Percentiles rank a stretch among this genome's conserved stretches.
Evolutionary conservation across 257 asterid species (phyloP).

Genomic region (Schizonepeta tenuifolia): DNA sequence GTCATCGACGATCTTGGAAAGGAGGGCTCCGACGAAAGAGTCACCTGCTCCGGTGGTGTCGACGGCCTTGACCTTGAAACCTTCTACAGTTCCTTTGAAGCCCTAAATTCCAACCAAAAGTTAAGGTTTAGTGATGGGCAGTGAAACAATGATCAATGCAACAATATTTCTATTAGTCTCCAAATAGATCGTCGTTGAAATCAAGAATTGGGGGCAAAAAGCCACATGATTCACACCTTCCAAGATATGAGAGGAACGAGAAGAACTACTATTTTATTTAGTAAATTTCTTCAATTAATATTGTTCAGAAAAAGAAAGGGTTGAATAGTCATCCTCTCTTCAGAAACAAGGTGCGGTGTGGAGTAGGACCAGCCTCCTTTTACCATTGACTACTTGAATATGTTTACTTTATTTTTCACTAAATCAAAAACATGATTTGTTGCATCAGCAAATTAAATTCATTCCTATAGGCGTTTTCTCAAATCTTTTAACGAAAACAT

Average conservation of each 20-base stretch:
- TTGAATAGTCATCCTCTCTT: constrained; percentile 2
- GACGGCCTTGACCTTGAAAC: constrained; percentile 42
- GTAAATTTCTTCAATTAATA: neutral
- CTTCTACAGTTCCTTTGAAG: constrained; percentile 47
- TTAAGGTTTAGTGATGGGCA: neutral
- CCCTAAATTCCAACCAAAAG: constrained; percentile 24
- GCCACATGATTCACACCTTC: constrained; percentile 34
- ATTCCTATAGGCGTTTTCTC: neutral
- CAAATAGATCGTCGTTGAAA: neutral
- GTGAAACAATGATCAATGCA: neutral
- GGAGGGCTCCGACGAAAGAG: constrained; percentile 57
- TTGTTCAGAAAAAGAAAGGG: neutral
- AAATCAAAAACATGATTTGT: constrained; percentile 9
- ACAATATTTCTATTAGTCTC: neutral
- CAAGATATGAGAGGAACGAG: constrained; percentile 28
- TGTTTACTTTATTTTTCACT: neutral
- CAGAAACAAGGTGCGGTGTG: constrained; percentile 34
- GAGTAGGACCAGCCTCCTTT: constrained; percentile 17
- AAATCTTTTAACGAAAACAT: neutral
- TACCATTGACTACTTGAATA: constrained; percentile 1
- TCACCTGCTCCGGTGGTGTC: constrained; percentile 68
- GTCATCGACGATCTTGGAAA: constrained; percentile 54
- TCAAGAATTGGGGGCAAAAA: constrained; percentile 1
- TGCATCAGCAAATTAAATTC: constrained; percentile 13
- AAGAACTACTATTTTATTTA: neutral